A percentile compares a stretch with the other conserved stretches of the same genome.
phyloP scores from a whole-genome alignment of 2,329 filamentous ascomycete species.

The Stemphylium beticola region DNA sequence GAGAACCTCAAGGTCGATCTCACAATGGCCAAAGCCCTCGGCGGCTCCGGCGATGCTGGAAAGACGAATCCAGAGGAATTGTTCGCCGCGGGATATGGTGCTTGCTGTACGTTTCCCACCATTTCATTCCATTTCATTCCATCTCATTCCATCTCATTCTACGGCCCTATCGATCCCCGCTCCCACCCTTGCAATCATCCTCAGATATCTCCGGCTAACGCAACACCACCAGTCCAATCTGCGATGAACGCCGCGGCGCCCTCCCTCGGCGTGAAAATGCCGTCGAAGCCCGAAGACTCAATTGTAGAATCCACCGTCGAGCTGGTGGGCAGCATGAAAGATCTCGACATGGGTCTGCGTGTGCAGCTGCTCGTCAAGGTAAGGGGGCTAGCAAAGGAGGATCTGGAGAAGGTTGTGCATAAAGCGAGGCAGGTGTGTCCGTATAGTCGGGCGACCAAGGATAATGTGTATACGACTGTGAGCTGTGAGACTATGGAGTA shows the following conservation, averaged over 20 bases:
- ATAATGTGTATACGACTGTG: constrained; percentile 39
- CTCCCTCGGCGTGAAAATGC: constrained; percentile 52
- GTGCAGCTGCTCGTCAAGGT: constrained; percentile 53
- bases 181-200: no score
- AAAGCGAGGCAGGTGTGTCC: constrained; percentile 47
- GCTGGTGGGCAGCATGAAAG: constrained; percentile 55
- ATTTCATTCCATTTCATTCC: constrained; percentile 14
- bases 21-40: constrained; percentile 54
- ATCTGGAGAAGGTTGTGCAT: constrained; percentile 45
- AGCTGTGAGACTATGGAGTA: constrained; percentile 31
- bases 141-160: constrained; percentile 9
- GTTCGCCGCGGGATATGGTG: constrained; percentile 57
- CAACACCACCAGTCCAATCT: constrained; percentile 36
- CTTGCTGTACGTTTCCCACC: constrained; percentile 41
- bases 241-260: constrained; percentile 55
- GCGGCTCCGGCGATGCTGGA: constrained; percentile 49
- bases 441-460: constrained; percentile 43
- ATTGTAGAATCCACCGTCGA: constrained; percentile 53
- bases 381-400: constrained; percentile 38
- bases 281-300: constrained; percentile 46
- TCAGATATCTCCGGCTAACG: no score
- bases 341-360: constrained; percentile 53
- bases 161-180: no score
- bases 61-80: constrained; percentile 57
- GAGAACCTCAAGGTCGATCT: constrained; percentile 49